Evolutionary conservation across 2,329 filamentous ascomycete genomes (phyloP).

Genomic region (Zopfia rhizophila): DNA sequence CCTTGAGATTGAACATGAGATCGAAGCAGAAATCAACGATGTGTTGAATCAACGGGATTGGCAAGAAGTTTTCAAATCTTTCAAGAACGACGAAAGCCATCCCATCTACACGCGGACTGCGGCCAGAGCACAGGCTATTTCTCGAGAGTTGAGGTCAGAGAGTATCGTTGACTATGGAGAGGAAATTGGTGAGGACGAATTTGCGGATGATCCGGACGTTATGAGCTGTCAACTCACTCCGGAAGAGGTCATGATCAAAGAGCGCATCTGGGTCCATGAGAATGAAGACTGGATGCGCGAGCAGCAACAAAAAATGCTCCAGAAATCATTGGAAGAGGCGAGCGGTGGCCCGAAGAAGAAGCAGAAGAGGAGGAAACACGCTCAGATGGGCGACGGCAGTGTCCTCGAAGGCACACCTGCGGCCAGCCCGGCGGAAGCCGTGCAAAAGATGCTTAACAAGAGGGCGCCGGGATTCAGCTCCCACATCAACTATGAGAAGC

Average conservation of each 20-base stretch:
- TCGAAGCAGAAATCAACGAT: conserved; percentile 57
- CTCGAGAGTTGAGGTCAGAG: conserved; percentile 35
- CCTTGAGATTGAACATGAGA: conserved; percentile 57
- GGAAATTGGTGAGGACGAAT: conserved; percentile 81
- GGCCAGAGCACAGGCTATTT: conserved; percentile 41
- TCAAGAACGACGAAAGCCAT: conserved; percentile 42
- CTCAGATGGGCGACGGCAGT: conserved; percentile 52
- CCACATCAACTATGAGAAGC: conserved; percentile 59
- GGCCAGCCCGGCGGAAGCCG: conserved; percentile 57
- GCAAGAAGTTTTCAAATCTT: conserved; percentile 41
- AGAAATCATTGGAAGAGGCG: conserved; percentile 71
- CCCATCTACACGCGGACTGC: conserved; percentile 37
- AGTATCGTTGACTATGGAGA: conserved; percentile 47
- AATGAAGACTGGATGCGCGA: conserved; percentile 93
- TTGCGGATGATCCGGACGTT: conserved; percentile 90
- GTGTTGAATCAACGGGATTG: conserved; percentile 39
- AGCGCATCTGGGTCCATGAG: conserved; percentile 91
- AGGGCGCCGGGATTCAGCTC: conserved; percentile 55
- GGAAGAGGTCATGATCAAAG: conserved; percentile 82
- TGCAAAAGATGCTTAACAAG: conserved; percentile 58
- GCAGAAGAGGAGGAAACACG: conserved; percentile 55
- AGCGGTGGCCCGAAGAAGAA: conserved; percentile 61
- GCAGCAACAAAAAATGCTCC: conserved; percentile 84
- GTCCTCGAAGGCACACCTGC: conserved; percentile 56
- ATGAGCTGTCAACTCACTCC: conserved; percentile 78